Conservation (phyloP, 2,329 filamentous ascomycete species). For the Clonostachys rhizophaga region DNA sequence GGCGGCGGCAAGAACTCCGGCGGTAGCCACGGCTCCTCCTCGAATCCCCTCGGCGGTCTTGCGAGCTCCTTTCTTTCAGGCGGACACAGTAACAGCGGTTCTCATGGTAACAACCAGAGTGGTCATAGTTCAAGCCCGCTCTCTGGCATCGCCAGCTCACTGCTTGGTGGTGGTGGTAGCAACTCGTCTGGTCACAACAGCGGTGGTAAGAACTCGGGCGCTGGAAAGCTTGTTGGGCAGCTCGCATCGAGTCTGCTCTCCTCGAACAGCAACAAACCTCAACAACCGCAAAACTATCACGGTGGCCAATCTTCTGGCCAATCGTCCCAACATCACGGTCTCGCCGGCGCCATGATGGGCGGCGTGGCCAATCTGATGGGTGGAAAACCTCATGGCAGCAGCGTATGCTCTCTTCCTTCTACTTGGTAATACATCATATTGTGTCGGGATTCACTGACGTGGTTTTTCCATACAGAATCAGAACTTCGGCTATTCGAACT, state of each 20-base stretch:
- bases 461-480: conserved; percentile 32
- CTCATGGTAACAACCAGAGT: conserved; percentile 16
- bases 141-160: conserved; percentile 40
- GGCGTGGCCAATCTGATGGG: conserved; percentile 51
- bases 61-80: neutral
- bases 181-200: conserved; percentile 16
- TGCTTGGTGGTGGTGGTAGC: conserved; percentile 32
- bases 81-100: conserved; percentile 11
- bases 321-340: conserved; percentile 32
- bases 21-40: conserved; percentile 4
- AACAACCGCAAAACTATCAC: conserved; percentile 40
- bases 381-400: conserved; percentile 24
- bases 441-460: conserved; percentile 13
- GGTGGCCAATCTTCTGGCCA: conserved; percentile 34
- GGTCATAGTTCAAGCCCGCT: conserved; percentile 26
- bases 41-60: conserved; percentile 1
- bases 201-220: conserved; percentile 30
- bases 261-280: conserved; percentile 35
- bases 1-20: conserved; percentile 37
- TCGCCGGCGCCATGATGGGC: conserved; percentile 50
- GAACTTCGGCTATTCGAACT: conserved; percentile 60
- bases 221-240: conserved; percentile 53
- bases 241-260: conserved; percentile 52
- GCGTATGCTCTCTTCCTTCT: neutral
- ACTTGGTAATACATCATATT: too few relatives aligned